These are phyloP conservation scores for Auricularia auricula-judae DNA, from an alignment of 768 basidiomycete species.

Conservation along the genomic window DNA sequence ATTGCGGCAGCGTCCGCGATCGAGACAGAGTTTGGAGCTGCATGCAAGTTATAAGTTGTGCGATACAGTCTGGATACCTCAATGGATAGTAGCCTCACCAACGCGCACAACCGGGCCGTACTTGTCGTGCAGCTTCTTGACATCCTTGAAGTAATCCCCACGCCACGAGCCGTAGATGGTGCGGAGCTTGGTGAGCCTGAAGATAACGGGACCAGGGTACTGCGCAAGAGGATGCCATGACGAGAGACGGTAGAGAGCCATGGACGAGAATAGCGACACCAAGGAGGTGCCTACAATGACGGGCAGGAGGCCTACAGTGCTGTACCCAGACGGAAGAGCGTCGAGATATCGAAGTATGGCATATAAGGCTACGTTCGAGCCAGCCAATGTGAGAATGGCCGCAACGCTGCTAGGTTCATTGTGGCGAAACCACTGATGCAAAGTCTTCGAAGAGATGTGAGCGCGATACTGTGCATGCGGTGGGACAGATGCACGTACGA, in stretches of 20 bases:
- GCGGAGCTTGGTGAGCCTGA: slow-evolving; percentile 23
- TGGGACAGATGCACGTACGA: too few species aligned
- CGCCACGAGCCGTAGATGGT: slow-evolving; percentile 23
- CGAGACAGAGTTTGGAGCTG: slow-evolving; percentile 42
- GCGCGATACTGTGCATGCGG: too few species aligned
- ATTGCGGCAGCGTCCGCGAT: slow-evolving; percentile 36
- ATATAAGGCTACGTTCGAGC: background rate
- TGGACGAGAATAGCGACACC: slow-evolving; percentile 15
- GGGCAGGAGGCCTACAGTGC: background rate
- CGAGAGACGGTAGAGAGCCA: slow-evolving; percentile 26
- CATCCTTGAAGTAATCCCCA: slow-evolving; percentile 38
- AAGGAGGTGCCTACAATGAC: background rate
- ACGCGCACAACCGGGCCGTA: slow-evolving; percentile 52
- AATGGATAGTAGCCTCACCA: slow-evolving; percentile 21
- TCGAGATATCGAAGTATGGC: background rate
- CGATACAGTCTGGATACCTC: background rate
- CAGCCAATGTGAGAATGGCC: background rate
- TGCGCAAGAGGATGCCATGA: slow-evolving; percentile 26
- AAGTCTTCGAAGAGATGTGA: background rate
- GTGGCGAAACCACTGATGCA: background rate
- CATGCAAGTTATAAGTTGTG: background rate
- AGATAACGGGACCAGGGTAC: slow-evolving; percentile 25
- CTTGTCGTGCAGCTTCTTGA: slow-evolving; percentile 34
- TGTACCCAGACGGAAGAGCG: background rate
- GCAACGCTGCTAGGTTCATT: background rate